These are phyloP conservation scores for Chalara sp. DNA, from an alignment of 2,329 filamentous ascomycete species.

Conservation along the genomic window DNA sequence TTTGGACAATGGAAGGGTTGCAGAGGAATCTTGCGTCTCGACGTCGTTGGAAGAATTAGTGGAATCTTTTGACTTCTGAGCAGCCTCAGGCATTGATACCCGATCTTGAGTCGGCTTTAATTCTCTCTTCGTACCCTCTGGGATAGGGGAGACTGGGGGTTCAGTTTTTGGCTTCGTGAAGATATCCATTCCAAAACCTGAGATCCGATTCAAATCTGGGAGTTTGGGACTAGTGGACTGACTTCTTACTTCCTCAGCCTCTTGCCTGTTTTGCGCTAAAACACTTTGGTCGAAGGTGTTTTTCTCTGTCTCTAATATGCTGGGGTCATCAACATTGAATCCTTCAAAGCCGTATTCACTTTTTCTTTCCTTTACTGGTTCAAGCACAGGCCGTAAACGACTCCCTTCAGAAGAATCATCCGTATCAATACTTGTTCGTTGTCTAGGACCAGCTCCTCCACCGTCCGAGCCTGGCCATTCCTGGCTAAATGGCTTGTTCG, in stretches of 20 bases:
- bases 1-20: slow-evolving; percentile 32
- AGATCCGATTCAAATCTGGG: slow-evolving; percentile 51
- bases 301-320: background rate
- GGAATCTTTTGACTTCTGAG: too few relatives aligned
- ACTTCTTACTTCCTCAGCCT: slow-evolving; percentile 14
- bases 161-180: slow-evolving; percentile 33
- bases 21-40: background rate
- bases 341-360: slow-evolving; percentile 52
- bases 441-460: slow-evolving; percentile 8
- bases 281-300: slow-evolving; percentile 1
- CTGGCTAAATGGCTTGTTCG: slow-evolving; percentile 15
- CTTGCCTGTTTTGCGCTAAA: slow-evolving; percentile 4
- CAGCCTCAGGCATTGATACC: slow-evolving; percentile 40
- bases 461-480: slow-evolving; percentile 20
- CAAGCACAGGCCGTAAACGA: slow-evolving; percentile 36
- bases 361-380: slow-evolving; percentile 50
- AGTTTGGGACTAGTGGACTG: slow-evolving; percentile 49
- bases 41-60: too few relatives aligned
- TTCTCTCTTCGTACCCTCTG: too few relatives aligned
- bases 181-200: slow-evolving; percentile 52
- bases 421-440: slow-evolving; percentile 15
- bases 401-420: slow-evolving; percentile 31
- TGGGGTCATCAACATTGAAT: slow-evolving; percentile 17
- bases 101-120: slow-evolving; percentile 27
- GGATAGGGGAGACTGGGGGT: slow-evolving; percentile 1